Percentiles rank a stretch among this genome's conserved stretches.
phyloP scores from a whole-genome alignment of 2,329 filamentous ascomycete species.

The Mycogone perniciosa region DNA sequence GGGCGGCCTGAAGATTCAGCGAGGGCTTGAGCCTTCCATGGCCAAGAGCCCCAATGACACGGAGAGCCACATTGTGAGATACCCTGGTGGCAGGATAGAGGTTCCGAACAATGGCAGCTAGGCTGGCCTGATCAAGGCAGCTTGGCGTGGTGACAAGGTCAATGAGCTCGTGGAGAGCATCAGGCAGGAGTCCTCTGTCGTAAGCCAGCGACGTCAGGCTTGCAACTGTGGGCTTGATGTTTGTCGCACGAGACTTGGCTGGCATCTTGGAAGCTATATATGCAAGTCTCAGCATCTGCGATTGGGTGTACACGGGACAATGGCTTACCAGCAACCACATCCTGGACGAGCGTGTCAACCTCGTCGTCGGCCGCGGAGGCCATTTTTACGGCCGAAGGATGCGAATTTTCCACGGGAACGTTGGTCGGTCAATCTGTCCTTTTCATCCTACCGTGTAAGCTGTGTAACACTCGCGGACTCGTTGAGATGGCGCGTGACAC shows the following conservation, averaged over 20 bases:
- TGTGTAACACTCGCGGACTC: no score
- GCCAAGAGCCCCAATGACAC: conserved; percentile 66
- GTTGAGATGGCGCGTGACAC: no score
- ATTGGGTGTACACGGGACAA: background rate
- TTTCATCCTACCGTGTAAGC: no score
- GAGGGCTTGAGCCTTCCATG: conserved; percentile 71
- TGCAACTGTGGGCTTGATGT: conserved; percentile 59
- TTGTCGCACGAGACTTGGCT: conserved; percentile 58
- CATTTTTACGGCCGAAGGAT: background rate
- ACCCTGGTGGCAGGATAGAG: conserved; percentile 67
- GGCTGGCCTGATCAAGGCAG: conserved; percentile 69
- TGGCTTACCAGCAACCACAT: conserved; percentile 29
- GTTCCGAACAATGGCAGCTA: conserved; percentile 62
- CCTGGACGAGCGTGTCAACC: conserved; percentile 29
- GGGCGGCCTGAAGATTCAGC: conserved; percentile 59
- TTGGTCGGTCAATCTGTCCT: no score
- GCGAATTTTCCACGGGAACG: no score
- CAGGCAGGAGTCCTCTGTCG: conserved; percentile 58
- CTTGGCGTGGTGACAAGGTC: conserved; percentile 60
- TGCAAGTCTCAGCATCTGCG: background rate
- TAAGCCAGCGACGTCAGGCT: conserved; percentile 57
- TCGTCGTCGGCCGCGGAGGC: conserved; percentile 22
- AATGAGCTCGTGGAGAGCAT: conserved; percentile 56
- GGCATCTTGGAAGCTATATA: conserved; percentile 50
- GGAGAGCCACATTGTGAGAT: conserved; percentile 53